Conservation (phyloP, 202 grass and related monocot species). For the Zizania palustris region DNA sequence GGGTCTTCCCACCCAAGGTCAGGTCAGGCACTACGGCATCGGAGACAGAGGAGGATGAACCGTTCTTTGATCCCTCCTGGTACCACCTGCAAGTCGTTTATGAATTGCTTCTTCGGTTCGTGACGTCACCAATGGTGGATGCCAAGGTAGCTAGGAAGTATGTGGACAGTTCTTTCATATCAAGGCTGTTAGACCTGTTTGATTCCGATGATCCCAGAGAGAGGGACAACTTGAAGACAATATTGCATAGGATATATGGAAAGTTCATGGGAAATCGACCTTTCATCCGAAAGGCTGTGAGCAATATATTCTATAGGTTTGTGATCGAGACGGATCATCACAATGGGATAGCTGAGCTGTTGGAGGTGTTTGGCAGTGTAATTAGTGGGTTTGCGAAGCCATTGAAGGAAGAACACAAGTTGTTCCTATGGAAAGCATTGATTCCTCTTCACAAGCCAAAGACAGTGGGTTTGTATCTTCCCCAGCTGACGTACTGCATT, state of each 20-base stretch:
- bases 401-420: constrained; percentile 91
- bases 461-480: constrained; percentile 69
- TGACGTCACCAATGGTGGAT: constrained; percentile 77
- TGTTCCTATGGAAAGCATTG: constrained; percentile 80
- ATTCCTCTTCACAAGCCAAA: constrained; percentile 89
- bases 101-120: constrained; percentile 76
- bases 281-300: constrained; percentile 92
- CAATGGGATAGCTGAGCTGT: constrained; percentile 82
- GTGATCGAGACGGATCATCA: constrained; percentile 79
- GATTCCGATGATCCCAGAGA: constrained; percentile 93
- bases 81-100: constrained; percentile 87
- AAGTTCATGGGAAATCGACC: constrained; percentile 89
- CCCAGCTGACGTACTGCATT: constrained; percentile 86
- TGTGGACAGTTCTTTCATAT: constrained; percentile 68
- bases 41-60: constrained; percentile 85
- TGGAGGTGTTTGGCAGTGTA: constrained; percentile 88
- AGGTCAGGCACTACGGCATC: constrained; percentile 41
- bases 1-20: constrained; percentile 81
- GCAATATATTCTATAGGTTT: constrained; percentile 82
- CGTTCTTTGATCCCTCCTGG: constrained; percentile 87
- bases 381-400: constrained; percentile 92
- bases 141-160: constrained; percentile 80
- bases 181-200: constrained; percentile 76
- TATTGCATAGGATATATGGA: constrained; percentile 84
- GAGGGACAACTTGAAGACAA: constrained; percentile 80